Percentiles rank a stretch among this genome's conserved stretches.
These are phyloP conservation scores for Cercospora citrullina DNA, from an alignment of 2,329 filamentous ascomycete species.

Conservation along the genomic window DNA sequence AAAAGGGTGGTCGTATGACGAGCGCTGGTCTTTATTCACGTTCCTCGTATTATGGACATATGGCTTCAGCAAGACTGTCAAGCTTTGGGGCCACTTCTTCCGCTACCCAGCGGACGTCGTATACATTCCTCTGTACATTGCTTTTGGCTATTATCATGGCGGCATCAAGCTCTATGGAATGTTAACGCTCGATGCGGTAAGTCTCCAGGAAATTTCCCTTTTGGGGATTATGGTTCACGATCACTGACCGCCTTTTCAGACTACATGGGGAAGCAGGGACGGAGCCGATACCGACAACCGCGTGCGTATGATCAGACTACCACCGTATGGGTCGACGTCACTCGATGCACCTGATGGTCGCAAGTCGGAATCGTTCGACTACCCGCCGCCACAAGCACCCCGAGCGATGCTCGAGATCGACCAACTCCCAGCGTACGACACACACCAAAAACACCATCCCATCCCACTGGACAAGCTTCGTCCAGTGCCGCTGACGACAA, in stretches of 20 bases:
- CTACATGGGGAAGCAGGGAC: conserved; percentile 91
- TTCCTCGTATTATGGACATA: conserved; percentile 68
- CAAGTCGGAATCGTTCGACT: conserved; percentile 38
- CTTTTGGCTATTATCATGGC: conserved; percentile 92
- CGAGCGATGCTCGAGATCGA: conserved; percentile 26
- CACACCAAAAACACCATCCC: conserved; percentile 17
- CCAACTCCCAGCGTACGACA: conserved; percentile 36
- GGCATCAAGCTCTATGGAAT: conserved; percentile 88
- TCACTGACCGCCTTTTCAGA: conserved; percentile 56
- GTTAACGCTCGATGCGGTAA: conserved; percentile 69
- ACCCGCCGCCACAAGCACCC: conserved; percentile 12
- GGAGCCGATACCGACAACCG: conserved; percentile 84
- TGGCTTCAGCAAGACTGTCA: conserved; percentile 86
- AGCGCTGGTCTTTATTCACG: conserved; percentile 54
- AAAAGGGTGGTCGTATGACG: conserved; percentile 38
- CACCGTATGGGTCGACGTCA: conserved; percentile 35
- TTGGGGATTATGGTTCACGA: conserved; percentile 12
- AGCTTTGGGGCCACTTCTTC: conserved; percentile 82
- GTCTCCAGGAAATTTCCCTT: conserved; percentile 39
- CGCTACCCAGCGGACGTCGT: conserved; percentile 79
- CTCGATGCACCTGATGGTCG: conserved; percentile 30
- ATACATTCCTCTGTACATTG: conserved; percentile 78
- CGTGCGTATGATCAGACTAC: conserved; percentile 60
- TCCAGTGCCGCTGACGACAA: conserved; percentile 5
- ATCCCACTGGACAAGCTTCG: conserved; percentile 5